A percentile compares a stretch with the other conserved stretches of the same genome.
Conservation (phyloP, 257 asterid species). For the Fraxinus excelsior region DNA sequence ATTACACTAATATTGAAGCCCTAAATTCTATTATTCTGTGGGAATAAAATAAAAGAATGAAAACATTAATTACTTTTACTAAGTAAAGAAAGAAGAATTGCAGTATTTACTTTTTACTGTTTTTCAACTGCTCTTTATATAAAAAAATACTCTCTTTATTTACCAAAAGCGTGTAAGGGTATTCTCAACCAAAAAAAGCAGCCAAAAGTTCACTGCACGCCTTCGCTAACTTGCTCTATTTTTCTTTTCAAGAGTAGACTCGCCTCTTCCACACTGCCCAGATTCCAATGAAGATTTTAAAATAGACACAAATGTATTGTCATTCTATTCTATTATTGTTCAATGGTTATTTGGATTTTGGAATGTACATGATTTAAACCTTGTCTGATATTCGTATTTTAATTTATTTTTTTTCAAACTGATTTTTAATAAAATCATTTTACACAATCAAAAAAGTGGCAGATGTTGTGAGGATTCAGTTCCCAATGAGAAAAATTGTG, state of each 20-base stretch:
- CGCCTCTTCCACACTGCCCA: background rate
- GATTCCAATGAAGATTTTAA: background rate
- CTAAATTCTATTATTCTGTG: too few species aligned
- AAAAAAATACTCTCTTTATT: too few species aligned
- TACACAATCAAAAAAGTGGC: background rate
- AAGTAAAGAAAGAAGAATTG: background rate
- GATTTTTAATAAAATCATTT: too few species aligned
- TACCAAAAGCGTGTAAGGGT: conserved; percentile 28
- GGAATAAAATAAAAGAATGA: too few species aligned
- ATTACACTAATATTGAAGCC: too few species aligned
- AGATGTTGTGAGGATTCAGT: background rate
- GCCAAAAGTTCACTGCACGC: conserved; percentile 31
- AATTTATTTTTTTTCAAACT: too few species aligned
- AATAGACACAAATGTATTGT: background rate
- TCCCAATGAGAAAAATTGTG: background rate
- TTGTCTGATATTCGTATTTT: too few species aligned
- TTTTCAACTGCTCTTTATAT: conserved; percentile 11
- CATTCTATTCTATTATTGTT: too few species aligned
- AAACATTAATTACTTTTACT: background rate
- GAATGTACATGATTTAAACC: too few species aligned
- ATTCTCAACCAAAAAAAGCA: conserved; percentile 26
- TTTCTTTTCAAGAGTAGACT: conserved; percentile 10
- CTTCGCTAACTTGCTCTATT: background rate
- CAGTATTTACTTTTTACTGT: conserved; percentile 15
- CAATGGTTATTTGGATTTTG: too few species aligned